Evolutionary conservation across 208 protist genomes (phyloP), one percentile per base, ranked within the genome.

Genomic region (Crithidia expoeki): DNA sequence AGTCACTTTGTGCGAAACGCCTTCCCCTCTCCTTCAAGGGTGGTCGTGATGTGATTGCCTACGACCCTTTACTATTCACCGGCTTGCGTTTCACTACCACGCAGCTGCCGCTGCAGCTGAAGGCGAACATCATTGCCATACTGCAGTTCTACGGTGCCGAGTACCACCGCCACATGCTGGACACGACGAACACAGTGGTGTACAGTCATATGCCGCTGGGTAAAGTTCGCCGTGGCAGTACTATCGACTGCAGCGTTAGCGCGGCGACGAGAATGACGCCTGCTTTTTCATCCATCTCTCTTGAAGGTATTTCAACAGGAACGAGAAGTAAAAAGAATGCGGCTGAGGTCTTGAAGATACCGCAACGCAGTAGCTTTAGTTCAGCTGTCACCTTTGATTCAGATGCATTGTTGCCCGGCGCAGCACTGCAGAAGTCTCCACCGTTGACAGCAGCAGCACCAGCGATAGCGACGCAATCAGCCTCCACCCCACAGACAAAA

Each of bases 11-110:
- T 2, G 71, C 42, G 4, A 46, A 44, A 6, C 68, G 53, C 5
- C 27, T 38, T 5, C 33, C 64, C 40, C 32, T 71, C 25, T 66
- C 65, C 10, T 71, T n/a, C 50, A 40, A 55, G 14, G 65, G 70
- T 27, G 38, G 69, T 25, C 34, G 61, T 1, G 61, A 58, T 19
- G 59, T 78, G 27, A 46, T 91, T 12, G 72, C 74, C 19, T 90
- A 86, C 69, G 72, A 95, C 50, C 87, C 90, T 12, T 47, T 68
- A 16, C 42, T 89, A 4, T 83, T 95, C 25, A 52, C 72, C 5
- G 57, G 73, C 0, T n/a, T 93, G 2, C 25, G 46, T 23, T 92
- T 95, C 65, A 95, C 90, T 0, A 95, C 87, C 12, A 92, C 85
- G 12, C 79, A 85, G 68, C 59, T 79, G 21, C 80, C 80, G 19